Percentiles rank a stretch among this genome's conserved stretches.
phyloP scores from a whole-genome alignment of 116 monocot species.

The Phalaenopsis hybrid region DNA sequence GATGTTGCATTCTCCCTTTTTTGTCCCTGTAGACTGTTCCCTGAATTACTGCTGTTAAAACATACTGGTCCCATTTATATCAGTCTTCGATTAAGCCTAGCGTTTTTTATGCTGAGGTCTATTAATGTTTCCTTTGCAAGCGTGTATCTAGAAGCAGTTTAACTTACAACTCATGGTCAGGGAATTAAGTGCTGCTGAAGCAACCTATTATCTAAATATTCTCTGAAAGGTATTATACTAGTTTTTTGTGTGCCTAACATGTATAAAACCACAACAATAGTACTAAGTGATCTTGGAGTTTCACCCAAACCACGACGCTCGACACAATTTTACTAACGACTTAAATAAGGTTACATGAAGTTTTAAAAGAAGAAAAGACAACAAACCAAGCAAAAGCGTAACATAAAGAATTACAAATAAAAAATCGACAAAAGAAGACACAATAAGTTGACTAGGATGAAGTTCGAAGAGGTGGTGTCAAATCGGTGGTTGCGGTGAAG shows the following conservation, averaged over 20 bases:
- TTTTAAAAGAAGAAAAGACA: too few relatives aligned
- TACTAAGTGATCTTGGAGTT: too few relatives aligned
- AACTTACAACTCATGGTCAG: background rate
- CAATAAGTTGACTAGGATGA: background rate
- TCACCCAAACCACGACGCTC: too few relatives aligned
- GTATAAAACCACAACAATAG: too few relatives aligned
- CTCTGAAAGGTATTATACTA: background rate
- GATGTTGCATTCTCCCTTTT: background rate
- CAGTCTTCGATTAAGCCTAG: background rate
- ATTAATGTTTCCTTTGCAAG: background rate
- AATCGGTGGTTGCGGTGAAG: too few relatives aligned
- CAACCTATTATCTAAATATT: background rate
- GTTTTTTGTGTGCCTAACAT: background rate
- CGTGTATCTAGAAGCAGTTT: background rate
- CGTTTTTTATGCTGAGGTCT: background rate
- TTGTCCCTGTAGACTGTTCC: background rate
- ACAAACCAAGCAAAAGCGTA: too few relatives aligned
- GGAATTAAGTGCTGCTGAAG: background rate
- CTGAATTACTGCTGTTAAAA: background rate
- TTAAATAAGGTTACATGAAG: too few relatives aligned
- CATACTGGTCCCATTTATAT: background rate
- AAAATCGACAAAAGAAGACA: too few relatives aligned
- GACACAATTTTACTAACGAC: too few relatives aligned
- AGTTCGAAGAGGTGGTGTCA: too few relatives aligned
- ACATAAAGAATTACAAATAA: too few relatives aligned